A percentile compares a stretch with the other conserved stretches of the same genome.
Evolutionary conservation across 495 filamentous ascomycete species (phyloP).

Genomic region (Hypoxylon fragiforme): DNA sequence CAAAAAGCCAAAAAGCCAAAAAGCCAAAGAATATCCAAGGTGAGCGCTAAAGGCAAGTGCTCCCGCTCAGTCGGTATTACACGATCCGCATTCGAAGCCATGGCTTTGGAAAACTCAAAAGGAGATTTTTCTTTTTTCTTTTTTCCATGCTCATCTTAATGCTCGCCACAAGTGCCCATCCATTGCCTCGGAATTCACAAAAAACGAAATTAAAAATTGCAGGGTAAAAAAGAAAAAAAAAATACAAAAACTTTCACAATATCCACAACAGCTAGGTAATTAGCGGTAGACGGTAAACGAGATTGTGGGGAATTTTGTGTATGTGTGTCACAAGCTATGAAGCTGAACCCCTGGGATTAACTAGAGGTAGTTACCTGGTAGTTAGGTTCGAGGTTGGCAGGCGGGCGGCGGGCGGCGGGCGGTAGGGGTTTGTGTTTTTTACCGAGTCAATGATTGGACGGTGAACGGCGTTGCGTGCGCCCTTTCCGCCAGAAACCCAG

Average conservation of each 20-base stretch:
- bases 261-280: too few species aligned
- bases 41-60: slow-evolving; percentile 7
- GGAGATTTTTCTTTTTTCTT: too few species aligned
- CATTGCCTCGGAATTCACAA: not conserved
- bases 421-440: slow-evolving; percentile 2
- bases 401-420: slow-evolving; percentile 9
- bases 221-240: not conserved
- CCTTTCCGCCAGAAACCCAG: slow-evolving; percentile 25
- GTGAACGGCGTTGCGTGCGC: slow-evolving; percentile 11
- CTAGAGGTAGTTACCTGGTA: too few species aligned
- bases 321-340: slow-evolving; percentile 12
- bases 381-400: too few species aligned
- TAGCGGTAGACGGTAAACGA: slow-evolving; percentile 22
- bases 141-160: too few species aligned
- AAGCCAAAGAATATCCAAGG: slow-evolving; percentile 18
- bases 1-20: not conserved
- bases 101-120: too few species aligned
- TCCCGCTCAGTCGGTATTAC: slow-evolving; percentile 4
- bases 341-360: not conserved
- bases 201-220: not conserved
- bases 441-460: slow-evolving; percentile 17
- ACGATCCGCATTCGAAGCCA: not conserved
- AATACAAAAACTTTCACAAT: too few species aligned
- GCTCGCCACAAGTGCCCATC: not conserved
- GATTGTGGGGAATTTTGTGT: slow-evolving; percentile 36